Conservation (phyloP, 108 stramenopile genomes). For the Cyclostephanos tholiformis region DNA sequence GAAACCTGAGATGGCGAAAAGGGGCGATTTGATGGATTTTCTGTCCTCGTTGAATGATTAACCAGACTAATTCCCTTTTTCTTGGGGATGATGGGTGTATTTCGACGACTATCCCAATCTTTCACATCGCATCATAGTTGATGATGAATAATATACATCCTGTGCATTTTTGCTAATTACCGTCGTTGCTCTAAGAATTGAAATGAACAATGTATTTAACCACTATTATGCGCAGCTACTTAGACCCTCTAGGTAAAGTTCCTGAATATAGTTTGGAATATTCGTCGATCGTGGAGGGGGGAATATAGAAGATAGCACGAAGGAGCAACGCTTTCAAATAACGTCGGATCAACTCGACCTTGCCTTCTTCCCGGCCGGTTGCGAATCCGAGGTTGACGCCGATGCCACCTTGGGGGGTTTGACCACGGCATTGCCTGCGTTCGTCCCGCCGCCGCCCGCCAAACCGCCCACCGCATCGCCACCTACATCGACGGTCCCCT, state of each 20-base stretch:
- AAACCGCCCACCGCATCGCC: neutral
- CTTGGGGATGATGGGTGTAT: neutral
- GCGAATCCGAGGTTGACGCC: neutral
- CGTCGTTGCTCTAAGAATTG: too few relatives aligned
- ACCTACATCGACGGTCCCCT: neutral
- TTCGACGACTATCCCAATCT: too few relatives aligned
- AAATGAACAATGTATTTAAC: too few relatives aligned
- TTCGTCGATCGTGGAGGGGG: neutral
- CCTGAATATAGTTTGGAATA: neutral
- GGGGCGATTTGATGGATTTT: slow-evolving; percentile 35
- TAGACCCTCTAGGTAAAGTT: too few relatives aligned
- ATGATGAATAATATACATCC: too few relatives aligned
- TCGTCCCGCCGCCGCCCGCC: neutral
- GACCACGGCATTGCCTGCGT: neutral
- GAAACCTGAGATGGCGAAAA: slow-evolving; percentile 18
- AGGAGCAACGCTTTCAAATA: too few relatives aligned
- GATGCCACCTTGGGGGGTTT: neutral
- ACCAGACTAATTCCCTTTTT: too few relatives aligned
- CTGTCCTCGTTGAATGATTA: slow-evolving; percentile 47
- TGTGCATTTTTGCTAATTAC: too few relatives aligned
- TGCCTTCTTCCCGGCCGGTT: slow-evolving; percentile 11
- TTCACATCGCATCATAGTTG: too few relatives aligned
- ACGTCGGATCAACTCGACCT: neutral
- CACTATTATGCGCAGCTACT: too few relatives aligned
- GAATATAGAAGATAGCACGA: neutral